These are phyloP conservation scores for Trichoderma harzianum DNA, from an alignment of 2,329 filamentous ascomycete genomes.

Conservation along the genomic window DNA sequence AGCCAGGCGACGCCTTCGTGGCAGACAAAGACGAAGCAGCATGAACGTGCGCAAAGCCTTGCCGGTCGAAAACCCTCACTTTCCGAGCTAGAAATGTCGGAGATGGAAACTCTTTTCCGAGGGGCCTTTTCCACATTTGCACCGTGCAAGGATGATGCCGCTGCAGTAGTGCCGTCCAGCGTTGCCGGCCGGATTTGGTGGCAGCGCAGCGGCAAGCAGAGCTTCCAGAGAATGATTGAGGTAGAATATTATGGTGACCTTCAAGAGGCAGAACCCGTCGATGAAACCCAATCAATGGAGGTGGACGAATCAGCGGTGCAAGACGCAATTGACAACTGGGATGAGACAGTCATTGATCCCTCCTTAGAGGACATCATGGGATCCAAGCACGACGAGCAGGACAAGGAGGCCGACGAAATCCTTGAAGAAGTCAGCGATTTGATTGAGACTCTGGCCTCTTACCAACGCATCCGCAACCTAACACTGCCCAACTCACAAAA, in stretches of 20 bases:
- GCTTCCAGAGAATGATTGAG: conserved; percentile 63
- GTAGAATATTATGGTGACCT: conserved; percentile 43
- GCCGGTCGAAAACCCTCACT: conserved; percentile 56
- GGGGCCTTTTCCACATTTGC: conserved; percentile 79
- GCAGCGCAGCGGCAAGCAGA: conserved; percentile 65
- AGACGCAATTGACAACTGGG: conserved; percentile 56
- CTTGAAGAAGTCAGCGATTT: conserved; percentile 71
- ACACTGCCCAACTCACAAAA: conserved; percentile 63
- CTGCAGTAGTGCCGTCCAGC: conserved; percentile 65
- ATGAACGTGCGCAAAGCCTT: conserved; percentile 68
- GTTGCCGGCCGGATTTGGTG: conserved; percentile 72
- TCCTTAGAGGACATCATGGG: conserved; percentile 52
- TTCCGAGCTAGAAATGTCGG: conserved; percentile 57
- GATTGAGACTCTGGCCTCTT: conserved; percentile 71
- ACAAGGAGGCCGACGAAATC: conserved; percentile 67
- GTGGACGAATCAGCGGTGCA: conserved; percentile 52
- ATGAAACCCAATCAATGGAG: conserved; percentile 34
- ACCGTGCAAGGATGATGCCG: conserved; percentile 69
- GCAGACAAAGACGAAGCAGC: conserved; percentile 59
- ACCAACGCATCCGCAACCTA: conserved; percentile 75
- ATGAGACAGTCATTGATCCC: conserved; percentile 56
- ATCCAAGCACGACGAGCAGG: conserved; percentile 53
- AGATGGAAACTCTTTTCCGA: conserved; percentile 71
- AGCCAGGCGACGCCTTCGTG: conserved; percentile 58
- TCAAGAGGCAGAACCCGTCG: conserved; percentile 37